Percentiles rank a stretch among this genome's conserved stretches.
Evolutionary conservation across 768 basidiomycete species (phyloP).

Genomic region (Leccinum arenicola): DNA sequence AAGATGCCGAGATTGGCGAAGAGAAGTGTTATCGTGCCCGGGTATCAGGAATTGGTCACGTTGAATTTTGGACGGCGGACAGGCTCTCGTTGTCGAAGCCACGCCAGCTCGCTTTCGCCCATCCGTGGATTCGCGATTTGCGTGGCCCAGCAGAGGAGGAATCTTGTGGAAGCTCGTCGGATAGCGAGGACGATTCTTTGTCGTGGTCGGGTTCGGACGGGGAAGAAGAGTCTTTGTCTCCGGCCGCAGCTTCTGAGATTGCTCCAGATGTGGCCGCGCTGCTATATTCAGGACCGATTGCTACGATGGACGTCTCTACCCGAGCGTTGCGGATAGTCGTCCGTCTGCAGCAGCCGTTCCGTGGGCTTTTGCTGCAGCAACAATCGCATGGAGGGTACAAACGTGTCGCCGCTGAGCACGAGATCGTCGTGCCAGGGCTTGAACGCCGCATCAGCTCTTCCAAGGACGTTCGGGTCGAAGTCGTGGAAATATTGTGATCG

Average conservation of each 20-base stretch:
- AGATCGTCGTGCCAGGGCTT: not conserved
- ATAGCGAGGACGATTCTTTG: not conserved
- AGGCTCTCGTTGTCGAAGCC: not conserved
- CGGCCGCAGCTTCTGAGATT: not conserved
- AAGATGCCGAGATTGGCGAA: not conserved
- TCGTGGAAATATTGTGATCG: not conserved
- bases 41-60: not conserved
- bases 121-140: slow-evolving; percentile 15
- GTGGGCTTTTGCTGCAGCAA: slow-evolving; percentile 1
- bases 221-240: not conserved
- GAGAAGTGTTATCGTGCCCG: not conserved
- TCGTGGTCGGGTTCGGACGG: not conserved
- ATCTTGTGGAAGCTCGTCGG: not conserved
- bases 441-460: not conserved
- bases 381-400: not conserved
- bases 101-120: slow-evolving; percentile 2
- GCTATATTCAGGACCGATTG: too few relatives aligned
- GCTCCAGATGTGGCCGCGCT: not conserved
- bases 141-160: not conserved
- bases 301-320: not conserved
- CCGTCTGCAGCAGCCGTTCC: slow-evolving; percentile 10
- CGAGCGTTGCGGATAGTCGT: slow-evolving; percentile 6
- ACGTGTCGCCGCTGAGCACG: not conserved
- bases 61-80: slow-evolving; percentile 2
- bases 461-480: not conserved